Percentiles rank a stretch among this genome's conserved stretches.
Evolutionary conservation across 2,329 filamentous ascomycete genomes (phyloP).

Genomic region (Colletotrichum acutatum): DNA sequence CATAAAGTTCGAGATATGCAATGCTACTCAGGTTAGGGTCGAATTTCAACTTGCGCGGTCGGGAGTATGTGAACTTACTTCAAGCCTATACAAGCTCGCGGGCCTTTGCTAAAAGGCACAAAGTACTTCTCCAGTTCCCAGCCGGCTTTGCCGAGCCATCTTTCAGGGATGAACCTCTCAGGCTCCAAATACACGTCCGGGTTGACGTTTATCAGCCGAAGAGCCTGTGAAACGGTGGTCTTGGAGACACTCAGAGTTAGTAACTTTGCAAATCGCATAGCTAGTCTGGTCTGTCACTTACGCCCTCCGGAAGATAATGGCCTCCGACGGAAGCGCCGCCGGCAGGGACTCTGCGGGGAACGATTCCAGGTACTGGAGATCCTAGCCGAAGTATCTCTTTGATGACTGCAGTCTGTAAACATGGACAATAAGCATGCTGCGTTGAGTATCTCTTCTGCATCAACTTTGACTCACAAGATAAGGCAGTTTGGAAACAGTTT

Average conservation of each 20-base stretch:
- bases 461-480: not conserved
- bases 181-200: not conserved
- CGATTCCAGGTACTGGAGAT: not conserved
- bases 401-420: not conserved
- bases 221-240: not conserved
- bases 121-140: not conserved
- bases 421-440: not conserved
- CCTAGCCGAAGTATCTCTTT: not conserved
- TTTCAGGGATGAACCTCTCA: not conserved
- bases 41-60: not conserved
- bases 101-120: not conserved
- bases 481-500: not conserved
- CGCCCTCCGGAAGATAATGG: slow-evolving; percentile 10
- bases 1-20: not conserved
- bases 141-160: not conserved
- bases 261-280: not conserved
- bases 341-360: slow-evolving; percentile 8
- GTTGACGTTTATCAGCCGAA: not conserved
- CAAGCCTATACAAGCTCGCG: not conserved
- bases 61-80: not conserved
- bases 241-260: not conserved
- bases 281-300: not conserved
- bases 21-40: not conserved
- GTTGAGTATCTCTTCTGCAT: not conserved
- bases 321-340: slow-evolving; percentile 7